These are phyloP conservation scores for Aaosphaeria pasadenensis DNA, from an alignment of 2,329 filamentous ascomycete species.

Conservation along the genomic window DNA sequence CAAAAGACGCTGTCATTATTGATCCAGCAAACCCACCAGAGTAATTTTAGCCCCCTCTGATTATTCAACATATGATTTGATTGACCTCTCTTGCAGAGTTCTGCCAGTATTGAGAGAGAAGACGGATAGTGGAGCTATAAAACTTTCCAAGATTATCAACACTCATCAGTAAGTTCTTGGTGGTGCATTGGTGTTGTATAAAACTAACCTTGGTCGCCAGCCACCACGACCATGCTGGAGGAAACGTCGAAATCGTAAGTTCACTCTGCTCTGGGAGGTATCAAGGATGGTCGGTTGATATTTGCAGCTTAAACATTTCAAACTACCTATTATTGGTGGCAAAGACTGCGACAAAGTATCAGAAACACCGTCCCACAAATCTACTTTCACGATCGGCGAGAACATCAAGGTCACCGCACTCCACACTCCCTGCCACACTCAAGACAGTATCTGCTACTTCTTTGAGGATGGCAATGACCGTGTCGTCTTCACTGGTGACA, in stretches of 20 bases:
- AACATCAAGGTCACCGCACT: slow-evolving; percentile 78
- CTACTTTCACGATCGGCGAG: slow-evolving; percentile 73
- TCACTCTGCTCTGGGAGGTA: not conserved
- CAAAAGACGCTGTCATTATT: slow-evolving; percentile 59
- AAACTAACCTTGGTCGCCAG: slow-evolving; percentile 44
- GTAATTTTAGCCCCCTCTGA: slow-evolving; percentile 46
- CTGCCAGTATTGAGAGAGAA: slow-evolving; percentile 68
- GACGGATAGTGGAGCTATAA: slow-evolving; percentile 68
- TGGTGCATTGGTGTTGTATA: no score
- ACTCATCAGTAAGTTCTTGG: slow-evolving; percentile 78
- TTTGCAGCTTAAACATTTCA: slow-evolving; percentile 55
- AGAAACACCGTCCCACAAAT: slow-evolving; percentile 69
- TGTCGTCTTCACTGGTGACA: slow-evolving; percentile 94
- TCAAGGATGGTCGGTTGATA: slow-evolving; percentile 1
- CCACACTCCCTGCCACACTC: slow-evolving; percentile 97
- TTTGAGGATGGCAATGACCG: slow-evolving; percentile 76
- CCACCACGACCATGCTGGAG: slow-evolving; percentile 92
- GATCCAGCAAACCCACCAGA: slow-evolving; percentile 78
- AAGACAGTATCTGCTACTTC: slow-evolving; percentile 96
- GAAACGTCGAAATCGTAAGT: slow-evolving; percentile 74
- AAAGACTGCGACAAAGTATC: slow-evolving; percentile 81
- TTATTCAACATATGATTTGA: not conserved
- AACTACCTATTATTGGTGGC: slow-evolving; percentile 79
- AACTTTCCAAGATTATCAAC: slow-evolving; percentile 87
- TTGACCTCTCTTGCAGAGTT: slow-evolving; percentile 45